Evolutionary conservation across 306 rosid species (phyloP), one percentile per base, ranked within the genome.

Genomic region (Mimosa pudica): DNA sequence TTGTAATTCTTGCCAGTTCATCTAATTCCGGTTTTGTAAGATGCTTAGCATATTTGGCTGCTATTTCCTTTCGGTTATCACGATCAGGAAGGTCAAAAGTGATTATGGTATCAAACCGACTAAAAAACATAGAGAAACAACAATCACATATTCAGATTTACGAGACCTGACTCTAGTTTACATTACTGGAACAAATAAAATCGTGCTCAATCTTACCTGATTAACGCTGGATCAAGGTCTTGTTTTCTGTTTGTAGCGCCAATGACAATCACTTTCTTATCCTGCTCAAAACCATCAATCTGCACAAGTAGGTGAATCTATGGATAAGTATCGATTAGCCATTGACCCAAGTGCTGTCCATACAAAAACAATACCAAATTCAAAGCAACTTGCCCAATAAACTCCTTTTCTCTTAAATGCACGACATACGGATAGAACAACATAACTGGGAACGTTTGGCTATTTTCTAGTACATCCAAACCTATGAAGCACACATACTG

Each of bases 281-380:
- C 93, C 85, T 94, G 98, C 82, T 92, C 98, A 79, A 92, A 94
- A 47, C 98, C 98, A 86, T 94, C 98, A 75, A 94, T 92, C 97
- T 94, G 97, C 84, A 82, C 18, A 79, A 73, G 74, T 71, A 74
- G 65, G 18, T 30, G 20, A 35, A 74, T 35, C 30, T 18, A 64
- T 14, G 32, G 48, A 66, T 66, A 47, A 41, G 51, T 4, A 42
- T 42, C 33, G 8, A 67, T 42, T 17, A 67, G 16, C 42, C 20
- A 8, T 42, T 17, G 51, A 42, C 8, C 11, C 14, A 41, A 67
- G 72, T 38, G 35, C 45, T 17, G 49, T 8, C 42, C 18, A 41
- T 55, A 3, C 30, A 55, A n/a, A 17, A 55, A n/a, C 17, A 55
- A 42, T 20, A 7, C 1, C 32, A 67, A 16, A 66, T 44, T 42